phyloP scores from a whole-genome alignment of 345 rosid species.

The Cardiospermum halicacabum region DNA sequence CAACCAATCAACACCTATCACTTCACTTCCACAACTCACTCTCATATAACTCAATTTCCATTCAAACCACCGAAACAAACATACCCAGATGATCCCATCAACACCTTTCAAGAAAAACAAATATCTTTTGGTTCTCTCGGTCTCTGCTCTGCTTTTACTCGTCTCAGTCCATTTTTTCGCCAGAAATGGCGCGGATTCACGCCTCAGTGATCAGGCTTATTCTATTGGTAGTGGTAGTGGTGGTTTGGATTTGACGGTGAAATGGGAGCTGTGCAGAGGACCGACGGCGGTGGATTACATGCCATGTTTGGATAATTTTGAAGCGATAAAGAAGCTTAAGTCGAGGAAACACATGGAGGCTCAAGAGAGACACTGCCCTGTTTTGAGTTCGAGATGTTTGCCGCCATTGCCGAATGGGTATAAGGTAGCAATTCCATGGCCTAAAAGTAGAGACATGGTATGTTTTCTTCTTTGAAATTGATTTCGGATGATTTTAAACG shows the following conservation, averaged over 20 bases:
- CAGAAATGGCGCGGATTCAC: constrained; percentile 19
- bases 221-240: not conserved
- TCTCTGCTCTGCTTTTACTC: constrained; percentile 36
- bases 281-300: constrained; percentile 55
- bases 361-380: constrained; percentile 85
- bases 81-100: not conserved
- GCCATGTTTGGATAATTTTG: constrained; percentile 70
- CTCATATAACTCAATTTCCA: not conserved
- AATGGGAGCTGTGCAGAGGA: constrained; percentile 56
- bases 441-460: constrained; percentile 97
- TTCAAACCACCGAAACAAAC: not conserved
- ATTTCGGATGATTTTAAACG: too few relatives aligned
- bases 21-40: not conserved
- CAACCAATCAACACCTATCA: not conserved
- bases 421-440: constrained; percentile 71
- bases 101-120: constrained; percentile 34
- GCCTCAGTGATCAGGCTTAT: not conserved
- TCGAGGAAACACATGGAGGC: constrained; percentile 86
- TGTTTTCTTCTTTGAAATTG: too few relatives aligned
- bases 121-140: constrained; percentile 40
- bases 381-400: constrained; percentile 57
- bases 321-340: constrained; percentile 53
- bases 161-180: constrained; percentile 37
- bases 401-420: constrained; percentile 69
- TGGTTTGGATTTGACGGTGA: constrained; percentile 13